Evolutionary conservation across 345 rosid genomes (phyloP).

Genomic region (Geranium rotundifolium): DNA sequence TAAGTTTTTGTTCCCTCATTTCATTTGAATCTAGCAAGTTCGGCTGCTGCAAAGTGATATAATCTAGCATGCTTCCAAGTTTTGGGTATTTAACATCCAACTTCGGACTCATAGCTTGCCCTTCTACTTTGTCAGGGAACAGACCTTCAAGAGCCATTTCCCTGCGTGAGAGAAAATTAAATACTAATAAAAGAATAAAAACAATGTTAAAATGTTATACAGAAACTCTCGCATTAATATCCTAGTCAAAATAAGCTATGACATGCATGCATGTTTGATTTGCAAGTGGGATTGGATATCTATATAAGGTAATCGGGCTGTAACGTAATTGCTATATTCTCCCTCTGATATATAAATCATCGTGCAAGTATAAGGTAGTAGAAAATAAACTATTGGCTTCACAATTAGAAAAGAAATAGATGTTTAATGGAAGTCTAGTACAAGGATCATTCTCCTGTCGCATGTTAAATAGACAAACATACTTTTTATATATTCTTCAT

Average conservation of each 20-base stretch:
- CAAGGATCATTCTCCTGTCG: not conserved
- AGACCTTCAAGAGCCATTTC: conserved; percentile 90
- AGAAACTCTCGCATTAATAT: not conserved
- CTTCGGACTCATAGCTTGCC: conserved; percentile 27
- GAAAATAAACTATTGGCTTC: not conserved
- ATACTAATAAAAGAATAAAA: conserved; percentile 8
- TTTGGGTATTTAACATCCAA: conserved; percentile 49
- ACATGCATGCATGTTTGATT: not conserved
- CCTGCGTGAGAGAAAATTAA: conserved; percentile 19
- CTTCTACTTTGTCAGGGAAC: conserved; percentile 48
- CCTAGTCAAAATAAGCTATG: not conserved
- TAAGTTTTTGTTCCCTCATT: conserved; percentile 60
- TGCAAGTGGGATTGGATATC: not conserved
- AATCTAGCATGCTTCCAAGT: conserved; percentile 59
- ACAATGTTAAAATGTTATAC: not conserved
- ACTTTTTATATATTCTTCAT: too few species aligned
- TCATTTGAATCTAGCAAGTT: conserved; percentile 54
- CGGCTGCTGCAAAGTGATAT: conserved; percentile 71
- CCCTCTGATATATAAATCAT: not conserved
- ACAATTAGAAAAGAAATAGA: not conserved
- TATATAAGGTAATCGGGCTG: not conserved
- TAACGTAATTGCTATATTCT: not conserved
- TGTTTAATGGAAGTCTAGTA: not conserved
- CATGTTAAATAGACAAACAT: too few species aligned
- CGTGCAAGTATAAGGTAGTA: not conserved